These are phyloP conservation scores for Penicillium verhagenii DNA, from an alignment of 495 filamentous ascomycete genomes.

Conservation along the genomic window DNA sequence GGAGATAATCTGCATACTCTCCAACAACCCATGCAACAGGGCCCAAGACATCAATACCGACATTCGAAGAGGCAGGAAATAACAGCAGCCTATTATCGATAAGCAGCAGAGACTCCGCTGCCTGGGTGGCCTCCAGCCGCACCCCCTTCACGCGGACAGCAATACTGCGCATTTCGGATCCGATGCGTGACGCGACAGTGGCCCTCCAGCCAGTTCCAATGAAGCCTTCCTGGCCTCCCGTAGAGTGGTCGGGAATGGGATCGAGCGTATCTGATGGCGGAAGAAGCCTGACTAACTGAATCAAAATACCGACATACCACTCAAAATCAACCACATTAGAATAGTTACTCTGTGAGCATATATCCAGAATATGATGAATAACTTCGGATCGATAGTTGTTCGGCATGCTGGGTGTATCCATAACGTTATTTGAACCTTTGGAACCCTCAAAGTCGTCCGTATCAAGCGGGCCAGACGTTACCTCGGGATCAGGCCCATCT, in stretches of 20 bases:
- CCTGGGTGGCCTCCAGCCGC: conserved; percentile 70
- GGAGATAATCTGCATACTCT: conserved; percentile 74
- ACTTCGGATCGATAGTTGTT: conserved; percentile 80
- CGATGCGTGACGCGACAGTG: conserved; percentile 66
- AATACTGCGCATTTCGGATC: conserved; percentile 80
- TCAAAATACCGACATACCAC: conserved; percentile 88
- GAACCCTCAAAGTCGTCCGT: not conserved
- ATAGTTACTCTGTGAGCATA: conserved; percentile 92
- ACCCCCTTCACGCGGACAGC: conserved; percentile 88
- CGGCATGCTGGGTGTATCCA: conserved; percentile 52
- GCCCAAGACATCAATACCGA: conserved; percentile 62
- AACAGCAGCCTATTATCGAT: conserved; percentile 43
- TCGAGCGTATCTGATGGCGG: conserved; percentile 32
- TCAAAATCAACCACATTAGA: conserved; percentile 84
- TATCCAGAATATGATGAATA: conserved; percentile 74
- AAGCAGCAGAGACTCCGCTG: conserved; percentile 75
- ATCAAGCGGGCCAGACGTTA: not conserved
- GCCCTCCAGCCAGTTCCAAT: conserved; percentile 12
- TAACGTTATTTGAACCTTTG: conserved; percentile 12
- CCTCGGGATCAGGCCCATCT: conserved; percentile 4
- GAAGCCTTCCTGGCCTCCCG: conserved; percentile 14
- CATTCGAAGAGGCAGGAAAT: conserved; percentile 44
- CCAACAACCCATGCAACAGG: conserved; percentile 81
- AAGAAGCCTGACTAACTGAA: conserved; percentile 73
- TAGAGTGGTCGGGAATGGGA: conserved; percentile 5